Conservation (phyloP, 2,329 filamentous ascomycete species). For the Penicillium verrucosum region DNA sequence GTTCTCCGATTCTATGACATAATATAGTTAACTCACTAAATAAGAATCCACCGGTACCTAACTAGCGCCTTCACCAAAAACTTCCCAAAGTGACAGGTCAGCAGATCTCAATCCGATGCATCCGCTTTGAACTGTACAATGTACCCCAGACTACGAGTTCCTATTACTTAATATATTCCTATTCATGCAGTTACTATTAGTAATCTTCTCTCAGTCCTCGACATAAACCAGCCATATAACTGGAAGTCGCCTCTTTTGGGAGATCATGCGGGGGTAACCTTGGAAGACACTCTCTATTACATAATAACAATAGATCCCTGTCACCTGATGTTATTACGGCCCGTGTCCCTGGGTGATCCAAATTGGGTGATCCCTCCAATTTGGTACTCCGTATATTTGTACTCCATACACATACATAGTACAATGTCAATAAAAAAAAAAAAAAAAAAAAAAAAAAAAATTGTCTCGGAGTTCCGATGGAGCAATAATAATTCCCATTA, state of each 20-base stretch:
- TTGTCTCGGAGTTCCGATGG: neutral
- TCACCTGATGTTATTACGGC: slow-evolving; percentile 19
- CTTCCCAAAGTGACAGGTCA: slow-evolving; percentile 1
- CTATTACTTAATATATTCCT: slow-evolving; percentile 19
- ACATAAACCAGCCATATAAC: slow-evolving; percentile 1
- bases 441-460: neutral
- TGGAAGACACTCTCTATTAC: slow-evolving; percentile 12
- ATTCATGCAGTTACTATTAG: neutral
- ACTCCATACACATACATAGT: neutral
- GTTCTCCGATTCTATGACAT: slow-evolving; percentile 3
- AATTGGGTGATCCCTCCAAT: neutral
- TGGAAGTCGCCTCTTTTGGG: slow-evolving; percentile 7
- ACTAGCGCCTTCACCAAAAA: neutral
- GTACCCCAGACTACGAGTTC: slow-evolving; percentile 22
- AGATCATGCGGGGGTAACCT: slow-evolving; percentile 21
- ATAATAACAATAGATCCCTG: slow-evolving; percentile 12
- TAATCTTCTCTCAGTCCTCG: too few relatives aligned
- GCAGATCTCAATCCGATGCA: neutral
- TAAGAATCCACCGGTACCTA: neutral
- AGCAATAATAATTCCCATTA: neutral
- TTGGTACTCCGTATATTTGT: too few relatives aligned
- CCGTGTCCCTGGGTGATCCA: neutral
- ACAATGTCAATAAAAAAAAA: neutral
- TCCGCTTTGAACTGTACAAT: neutral
- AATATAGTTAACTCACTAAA: neutral